A percentile compares a stretch with the other conserved stretches of the same genome.
Evolutionary conservation across 345 rosid genomes (phyloP).

Genomic region (Gynandropsis gynandra): DNA sequence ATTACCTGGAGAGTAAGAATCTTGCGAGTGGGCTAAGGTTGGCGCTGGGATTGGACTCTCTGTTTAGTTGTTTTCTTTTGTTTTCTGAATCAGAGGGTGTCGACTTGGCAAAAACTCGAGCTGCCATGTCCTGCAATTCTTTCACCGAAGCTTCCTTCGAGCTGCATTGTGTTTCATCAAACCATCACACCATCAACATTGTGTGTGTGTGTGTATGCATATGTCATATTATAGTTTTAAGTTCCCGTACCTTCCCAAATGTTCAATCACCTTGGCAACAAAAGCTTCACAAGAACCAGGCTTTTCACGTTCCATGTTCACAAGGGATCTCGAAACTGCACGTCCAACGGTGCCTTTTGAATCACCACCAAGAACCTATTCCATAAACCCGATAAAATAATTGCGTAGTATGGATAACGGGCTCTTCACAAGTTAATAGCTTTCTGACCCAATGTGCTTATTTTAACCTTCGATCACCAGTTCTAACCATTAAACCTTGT

Average conservation of each 20-base stretch:
- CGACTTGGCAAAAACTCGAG: conserved; percentile 40
- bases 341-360: conserved; percentile 47
- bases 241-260: conserved; percentile 48
- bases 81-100: conserved; percentile 39
- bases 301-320: conserved; percentile 57
- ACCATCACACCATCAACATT: conserved; percentile 13
- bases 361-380: conserved; percentile 56
- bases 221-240: neutral
- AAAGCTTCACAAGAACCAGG: conserved; percentile 82
- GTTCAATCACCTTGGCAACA: conserved; percentile 60
- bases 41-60: conserved; percentile 50
- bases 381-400: conserved; percentile 14
- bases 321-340: conserved; percentile 48
- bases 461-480: neutral
- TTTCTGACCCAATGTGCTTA: neutral
- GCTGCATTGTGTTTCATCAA: conserved; percentile 34
- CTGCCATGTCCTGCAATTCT: conserved; percentile 64
- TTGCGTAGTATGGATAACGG: neutral
- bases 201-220: neutral
- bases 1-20: conserved; percentile 84
- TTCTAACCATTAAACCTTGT: neutral
- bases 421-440: too few species aligned
- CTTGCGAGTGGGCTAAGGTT: conserved; percentile 85
- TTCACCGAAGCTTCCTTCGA: conserved; percentile 66
- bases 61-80: conserved; percentile 57